These are phyloP conservation scores for Neostapfia colusana DNA, from an alignment of 176 grass and related monocot genomes.

Conservation along the genomic window DNA sequence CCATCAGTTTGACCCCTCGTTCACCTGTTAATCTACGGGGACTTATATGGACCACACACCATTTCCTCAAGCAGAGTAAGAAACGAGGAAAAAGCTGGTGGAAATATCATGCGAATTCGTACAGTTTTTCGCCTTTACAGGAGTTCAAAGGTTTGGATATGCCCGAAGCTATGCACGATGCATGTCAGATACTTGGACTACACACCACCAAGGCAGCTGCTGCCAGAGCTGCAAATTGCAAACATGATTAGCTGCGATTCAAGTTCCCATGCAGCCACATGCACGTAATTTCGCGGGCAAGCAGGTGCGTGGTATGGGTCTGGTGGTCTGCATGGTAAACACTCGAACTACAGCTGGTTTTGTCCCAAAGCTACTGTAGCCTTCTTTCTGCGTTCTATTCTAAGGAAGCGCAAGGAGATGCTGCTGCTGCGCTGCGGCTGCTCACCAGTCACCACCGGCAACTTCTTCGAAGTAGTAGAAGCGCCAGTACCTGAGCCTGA, in stretches of 20 bases:
- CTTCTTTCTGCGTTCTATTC: slow-evolving; percentile 3
- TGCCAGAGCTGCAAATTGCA: background rate
- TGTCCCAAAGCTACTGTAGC: slow-evolving; percentile 29
- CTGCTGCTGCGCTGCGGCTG: slow-evolving; percentile 6
- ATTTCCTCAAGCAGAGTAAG: slow-evolving; percentile 24
- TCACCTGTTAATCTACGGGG: slow-evolving; percentile 26
- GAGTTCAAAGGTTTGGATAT: slow-evolving; percentile 44
- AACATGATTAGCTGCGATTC: slow-evolving; percentile 37
- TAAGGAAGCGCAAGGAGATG: background rate
- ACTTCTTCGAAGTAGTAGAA: slow-evolving; percentile 20
- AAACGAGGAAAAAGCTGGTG: slow-evolving; percentile 5
- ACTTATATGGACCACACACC: slow-evolving; percentile 40
- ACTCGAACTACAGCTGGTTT: slow-evolving; percentile 39
- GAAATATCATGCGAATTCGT: slow-evolving; percentile 41
- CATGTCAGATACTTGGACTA: slow-evolving; percentile 1
- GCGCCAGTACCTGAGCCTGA: slow-evolving; percentile 38
- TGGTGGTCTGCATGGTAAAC: too few relatives aligned
- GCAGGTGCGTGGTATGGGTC: slow-evolving; percentile 29
- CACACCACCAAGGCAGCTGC: background rate
- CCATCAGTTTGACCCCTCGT: slow-evolving; percentile 40
- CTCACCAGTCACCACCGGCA: slow-evolving; percentile 24
- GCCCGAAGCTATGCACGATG: slow-evolving; percentile 19
- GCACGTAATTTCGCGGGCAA: slow-evolving; percentile 30
- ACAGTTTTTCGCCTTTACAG: slow-evolving; percentile 46
- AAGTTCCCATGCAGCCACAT: slow-evolving; percentile 52